Evolutionary conservation across 1,139 yeast species (phyloP), one percentile per base, ranked within the genome.

Genomic region (Hanseniaspora sp.): DNA sequence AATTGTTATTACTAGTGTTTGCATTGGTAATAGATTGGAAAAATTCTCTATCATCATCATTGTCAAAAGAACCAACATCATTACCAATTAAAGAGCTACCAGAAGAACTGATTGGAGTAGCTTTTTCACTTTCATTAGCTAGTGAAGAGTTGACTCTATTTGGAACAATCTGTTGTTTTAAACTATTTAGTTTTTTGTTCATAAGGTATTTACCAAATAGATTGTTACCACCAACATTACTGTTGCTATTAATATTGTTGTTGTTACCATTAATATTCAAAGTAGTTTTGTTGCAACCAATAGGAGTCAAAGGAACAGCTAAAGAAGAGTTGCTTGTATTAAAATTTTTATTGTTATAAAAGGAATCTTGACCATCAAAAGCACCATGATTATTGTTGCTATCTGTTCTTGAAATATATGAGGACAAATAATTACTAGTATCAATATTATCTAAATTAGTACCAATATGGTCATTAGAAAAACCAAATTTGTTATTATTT

Each of bases 231-330:
- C 18, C 11, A 8, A 7, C 1, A 15, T n/a, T 42, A 35, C 9
- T 42, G 9, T 28, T 33, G 5, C 5, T 33, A 5, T 9, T 9
- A 33, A 13, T 5, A 33, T 33, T 33, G 3, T 3, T 6, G n/a
- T 29, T 48, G 34, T 23, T 33, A 7, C n/a, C n/a, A n/a, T 34
- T 11, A 2, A 41, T 9, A 23, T 29, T 43, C 13, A 44, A 42
- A 31, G 34, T 7, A 17, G 41, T 31, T 40, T 51, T 51, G 48
- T 51, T 51, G 12, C 54, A 51, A 7, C 54, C 54, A 44, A 51
- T 51, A 17, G 54, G 54, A 23, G 54, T 51, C 33, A 51, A 34
- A 17, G 54, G 54, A 23, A 18, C 54, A 31, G 41, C 54, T 23
- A 51, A 33, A 13, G 54, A 38, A 31, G 34, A 44, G 13, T 7